Conservation (phyloP, 345 rosid genomes). For the Lumnitzera racemosa region DNA sequence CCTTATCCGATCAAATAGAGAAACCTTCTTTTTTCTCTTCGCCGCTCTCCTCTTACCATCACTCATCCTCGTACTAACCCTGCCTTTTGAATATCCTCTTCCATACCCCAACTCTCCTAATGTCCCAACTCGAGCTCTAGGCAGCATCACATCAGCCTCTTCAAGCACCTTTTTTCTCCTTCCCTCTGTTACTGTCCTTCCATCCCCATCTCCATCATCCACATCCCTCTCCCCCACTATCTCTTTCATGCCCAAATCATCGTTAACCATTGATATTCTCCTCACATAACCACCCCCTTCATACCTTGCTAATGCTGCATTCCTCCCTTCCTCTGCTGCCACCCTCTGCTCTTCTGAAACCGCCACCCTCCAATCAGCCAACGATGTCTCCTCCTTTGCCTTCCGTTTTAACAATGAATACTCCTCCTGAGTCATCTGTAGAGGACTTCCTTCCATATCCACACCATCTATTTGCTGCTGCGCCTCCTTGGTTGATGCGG, state of each 20-base stretch:
- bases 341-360: constrained; percentile 38
- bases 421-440: constrained; percentile 26
- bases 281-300: constrained; percentile 8
- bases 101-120: constrained; percentile 2
- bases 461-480: constrained; percentile 10
- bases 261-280: not conserved
- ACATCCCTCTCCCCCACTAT: not conserved
- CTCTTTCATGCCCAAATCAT: constrained; percentile 5
- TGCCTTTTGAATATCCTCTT: not conserved
- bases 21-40: constrained; percentile 17
- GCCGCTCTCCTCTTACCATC: constrained; percentile 4
- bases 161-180: constrained; percentile 5
- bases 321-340: constrained; percentile 30
- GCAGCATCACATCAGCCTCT: constrained; percentile 8
- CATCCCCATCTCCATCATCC: constrained; percentile 1
- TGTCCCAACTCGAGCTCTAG: constrained; percentile 22
- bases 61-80: constrained; percentile 10
- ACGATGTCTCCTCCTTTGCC: constrained; percentile 36
- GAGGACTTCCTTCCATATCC: constrained; percentile 11
- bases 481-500: constrained; percentile 26
- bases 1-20: constrained; percentile 17
- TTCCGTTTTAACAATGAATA: constrained; percentile 23
- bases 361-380: constrained; percentile 35
- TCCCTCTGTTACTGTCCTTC: constrained; percentile 12
- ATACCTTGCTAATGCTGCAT: constrained; percentile 21